Base-by-base conservation (phyloP, 371 early-diverging fungal species). In the Zychaea mexicana region DNA sequence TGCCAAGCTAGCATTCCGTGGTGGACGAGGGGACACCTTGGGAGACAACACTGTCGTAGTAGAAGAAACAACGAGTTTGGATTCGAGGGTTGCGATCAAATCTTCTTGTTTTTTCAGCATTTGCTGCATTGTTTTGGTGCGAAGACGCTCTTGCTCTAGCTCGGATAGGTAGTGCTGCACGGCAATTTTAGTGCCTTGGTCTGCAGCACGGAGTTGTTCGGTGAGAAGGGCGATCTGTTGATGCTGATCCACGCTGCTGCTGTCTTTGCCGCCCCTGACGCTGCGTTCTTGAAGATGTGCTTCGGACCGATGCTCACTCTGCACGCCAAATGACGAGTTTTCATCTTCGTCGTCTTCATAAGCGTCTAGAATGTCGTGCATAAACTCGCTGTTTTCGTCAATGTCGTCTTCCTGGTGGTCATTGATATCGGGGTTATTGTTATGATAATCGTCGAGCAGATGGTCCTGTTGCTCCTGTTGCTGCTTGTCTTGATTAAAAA, bases 51-150 rank as follows among this genome's bases (percentile, higher is more conserved):
- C n/a, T n/a, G 36, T 22, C 8, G 21, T 12, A 32, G 33, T 17
- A 15, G 52, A 12, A 4, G 42, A 54, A 10, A 32, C 33, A 65
- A 67, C 52, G 13, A 70, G 21, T 52, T 71, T 72, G 15, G 46
- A n/a, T 60, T 81, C 81, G 4, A 81, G 52, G 13, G 66, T 72
- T 4, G 58, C 30, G 28, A 81, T 81, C 13, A 81, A 39, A 22
- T 72, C 72, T 19, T 81, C 81, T 68, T 81, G 81, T 46, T 81
- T 78, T 31, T 65, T 42, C 1, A 78, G 64, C 0, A 81, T 66
- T 2, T 72, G 38, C 22, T 61, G 60, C 15, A 81, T 32, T 2
- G 52, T 28, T 9, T 74, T 72, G 4, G 60, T 66, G 22, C 72
- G 71, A 26, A 71, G 47, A 21, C 70, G 58, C 30, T 81, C 69